Evolutionary conservation across 352 stramenopile species (phyloP).

Genomic region (Pythium folliculosum): DNA sequence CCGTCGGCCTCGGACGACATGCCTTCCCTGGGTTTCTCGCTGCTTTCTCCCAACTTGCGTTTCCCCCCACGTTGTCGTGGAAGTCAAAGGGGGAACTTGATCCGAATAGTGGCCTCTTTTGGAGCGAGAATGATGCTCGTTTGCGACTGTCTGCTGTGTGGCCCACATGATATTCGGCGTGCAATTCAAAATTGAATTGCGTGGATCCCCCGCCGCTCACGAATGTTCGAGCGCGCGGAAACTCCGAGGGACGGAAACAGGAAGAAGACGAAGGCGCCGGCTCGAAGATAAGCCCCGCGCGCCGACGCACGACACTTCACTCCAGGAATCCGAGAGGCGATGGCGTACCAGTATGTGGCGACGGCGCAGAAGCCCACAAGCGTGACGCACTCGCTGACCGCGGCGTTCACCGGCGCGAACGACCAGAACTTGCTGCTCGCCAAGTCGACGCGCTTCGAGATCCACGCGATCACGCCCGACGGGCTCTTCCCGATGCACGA

Average conservation of each 20-base stretch:
- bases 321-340: constrained; percentile 18
- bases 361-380: constrained; percentile 93
- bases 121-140: neutral
- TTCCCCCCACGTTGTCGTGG: neutral
- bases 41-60: neutral
- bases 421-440: constrained; percentile 91
- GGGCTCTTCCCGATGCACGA: constrained; percentile 86
- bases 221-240: constrained; percentile 14
- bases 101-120: constrained; percentile 12
- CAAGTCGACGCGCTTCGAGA: constrained; percentile 89
- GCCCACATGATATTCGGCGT: neutral
- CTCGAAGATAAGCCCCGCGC: no score
- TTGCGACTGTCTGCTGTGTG: neutral
- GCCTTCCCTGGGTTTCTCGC: neutral
- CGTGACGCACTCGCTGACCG: constrained; percentile 92
- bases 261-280: neutral
- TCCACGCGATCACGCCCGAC: constrained; percentile 86
- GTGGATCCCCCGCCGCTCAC: neutral
- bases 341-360: constrained; percentile 93
- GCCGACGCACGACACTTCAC: no score
- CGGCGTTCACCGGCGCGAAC: constrained; percentile 81
- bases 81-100: constrained; percentile 6
- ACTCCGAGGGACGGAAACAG: constrained; percentile 9
- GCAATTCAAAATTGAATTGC: constrained; percentile 34
- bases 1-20: constrained; percentile 33